These are phyloP conservation scores for Polyporus arcularius DNA, from an alignment of 768 basidiomycete genomes.

Conservation along the genomic window DNA sequence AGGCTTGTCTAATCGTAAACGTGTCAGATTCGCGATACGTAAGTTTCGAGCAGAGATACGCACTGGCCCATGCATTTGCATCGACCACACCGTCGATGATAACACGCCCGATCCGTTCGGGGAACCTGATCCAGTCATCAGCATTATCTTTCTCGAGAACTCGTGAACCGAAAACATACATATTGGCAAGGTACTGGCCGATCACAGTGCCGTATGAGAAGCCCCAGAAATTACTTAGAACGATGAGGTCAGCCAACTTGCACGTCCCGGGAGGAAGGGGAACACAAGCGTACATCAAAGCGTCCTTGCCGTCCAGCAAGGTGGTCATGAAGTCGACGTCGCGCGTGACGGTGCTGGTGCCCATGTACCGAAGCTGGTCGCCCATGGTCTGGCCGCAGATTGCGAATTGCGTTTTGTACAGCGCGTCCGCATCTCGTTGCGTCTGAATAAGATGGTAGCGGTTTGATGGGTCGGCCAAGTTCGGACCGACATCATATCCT, in stretches of 20 bases:
- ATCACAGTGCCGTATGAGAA: constrained; percentile 34
- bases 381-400: constrained; percentile 32
- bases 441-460: constrained; percentile 23
- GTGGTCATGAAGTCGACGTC: constrained; percentile 34
- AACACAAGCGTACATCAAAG: constrained; percentile 25
- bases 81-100: constrained; percentile 35
- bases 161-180: constrained; percentile 20
- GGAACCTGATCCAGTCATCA: constrained; percentile 25
- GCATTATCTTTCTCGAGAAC: background rate
- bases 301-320: constrained; percentile 29
- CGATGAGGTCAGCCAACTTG: constrained; percentile 9
- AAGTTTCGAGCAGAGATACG: background rate
- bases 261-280: background rate
- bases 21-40: background rate
- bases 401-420: constrained; percentile 26
- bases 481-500: constrained; percentile 26
- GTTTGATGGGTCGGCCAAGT: constrained; percentile 23
- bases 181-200: constrained; percentile 35
- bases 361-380: constrained; percentile 31
- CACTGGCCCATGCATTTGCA: constrained; percentile 30
- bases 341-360: constrained; percentile 34
- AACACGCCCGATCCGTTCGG: constrained; percentile 31
- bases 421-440: constrained; percentile 25
- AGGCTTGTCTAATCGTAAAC: constrained; percentile 9
- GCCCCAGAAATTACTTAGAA: constrained; percentile 32